These are phyloP conservation scores for Mesembryanthemum crystallinum DNA, from an alignment of 148 eudicot species.

Conservation along the genomic window DNA sequence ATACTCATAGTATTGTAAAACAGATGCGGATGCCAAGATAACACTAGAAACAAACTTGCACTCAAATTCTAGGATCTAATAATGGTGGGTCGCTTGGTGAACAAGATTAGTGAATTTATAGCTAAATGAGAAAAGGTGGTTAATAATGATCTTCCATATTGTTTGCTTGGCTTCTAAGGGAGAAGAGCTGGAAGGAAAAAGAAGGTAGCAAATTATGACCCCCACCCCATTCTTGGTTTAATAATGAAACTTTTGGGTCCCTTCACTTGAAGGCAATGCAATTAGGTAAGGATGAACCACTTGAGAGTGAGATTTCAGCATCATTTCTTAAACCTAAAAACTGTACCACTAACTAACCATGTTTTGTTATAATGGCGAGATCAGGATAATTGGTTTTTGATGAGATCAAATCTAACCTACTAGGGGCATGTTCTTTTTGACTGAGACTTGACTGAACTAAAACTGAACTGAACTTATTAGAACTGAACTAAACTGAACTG, in stretches of 20 bases:
- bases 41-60: too few species aligned
- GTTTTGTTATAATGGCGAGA: too few species aligned
- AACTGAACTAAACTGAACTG: too few species aligned
- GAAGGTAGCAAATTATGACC: not conserved
- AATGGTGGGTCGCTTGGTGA: not conserved
- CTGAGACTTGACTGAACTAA: too few species aligned
- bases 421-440: too few species aligned
- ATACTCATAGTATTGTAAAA: not conserved
- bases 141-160: not conserved
- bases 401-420: too few species aligned
- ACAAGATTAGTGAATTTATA: not conserved
- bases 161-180: conserved; percentile 18
- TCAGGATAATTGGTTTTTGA: too few species aligned
- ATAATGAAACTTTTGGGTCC: not conserved
- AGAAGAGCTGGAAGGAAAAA: conserved; percentile 5
- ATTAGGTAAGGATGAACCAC: not conserved
- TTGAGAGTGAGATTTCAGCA: conserved; percentile 19
- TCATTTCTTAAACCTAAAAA: conserved; percentile 1
- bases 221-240: too few species aligned
- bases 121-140: not conserved
- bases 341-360: too few species aligned
- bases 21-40: not conserved
- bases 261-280: not conserved
- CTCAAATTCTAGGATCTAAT: not conserved
- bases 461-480: too few species aligned